Percentiles rank a stretch among this genome's conserved stretches.
Conservation (phyloP, 345 rosid species). For the Pugionium cornutum region DNA sequence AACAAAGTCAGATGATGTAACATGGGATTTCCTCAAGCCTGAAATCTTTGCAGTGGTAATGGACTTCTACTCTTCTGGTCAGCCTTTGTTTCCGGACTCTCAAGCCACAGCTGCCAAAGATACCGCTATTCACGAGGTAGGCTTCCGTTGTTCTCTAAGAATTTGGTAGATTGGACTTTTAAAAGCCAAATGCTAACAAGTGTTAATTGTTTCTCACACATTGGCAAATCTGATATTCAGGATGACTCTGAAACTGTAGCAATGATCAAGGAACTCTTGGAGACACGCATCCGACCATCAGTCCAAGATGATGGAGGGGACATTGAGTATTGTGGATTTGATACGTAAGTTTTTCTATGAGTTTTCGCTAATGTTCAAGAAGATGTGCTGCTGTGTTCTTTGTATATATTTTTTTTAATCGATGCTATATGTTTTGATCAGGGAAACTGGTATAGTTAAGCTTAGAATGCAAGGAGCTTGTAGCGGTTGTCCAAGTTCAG, state of each 20-base stretch:
- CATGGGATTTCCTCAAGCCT: conserved; percentile 91
- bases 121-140: conserved; percentile 83
- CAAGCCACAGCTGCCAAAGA: conserved; percentile 73
- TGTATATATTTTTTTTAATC: neutral
- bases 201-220: neutral
- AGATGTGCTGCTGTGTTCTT: neutral
- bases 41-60: conserved; percentile 87
- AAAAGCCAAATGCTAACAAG: neutral
- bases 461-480: conserved; percentile 98
- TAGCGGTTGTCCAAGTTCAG: conserved; percentile 98
- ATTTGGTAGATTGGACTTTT: neutral
- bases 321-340: conserved; percentile 84
- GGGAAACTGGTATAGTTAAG: conserved; percentile 89
- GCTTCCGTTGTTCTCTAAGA: neutral
- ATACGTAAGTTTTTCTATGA: conserved; percentile 53
- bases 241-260: conserved; percentile 97
- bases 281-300: conserved; percentile 95
- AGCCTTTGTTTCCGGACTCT: conserved; percentile 75
- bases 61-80: conserved; percentile 95
- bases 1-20: conserved; percentile 77
- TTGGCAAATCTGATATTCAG: conserved; percentile 40
- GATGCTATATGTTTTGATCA: conserved; percentile 39
- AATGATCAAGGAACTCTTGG: conserved; percentile 95
- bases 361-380: neutral
- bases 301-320: conserved; percentile 99